Base-by-base conservation (phyloP, 2,329 filamentous ascomycete species). In the Sporothrix luriei region DNA sequence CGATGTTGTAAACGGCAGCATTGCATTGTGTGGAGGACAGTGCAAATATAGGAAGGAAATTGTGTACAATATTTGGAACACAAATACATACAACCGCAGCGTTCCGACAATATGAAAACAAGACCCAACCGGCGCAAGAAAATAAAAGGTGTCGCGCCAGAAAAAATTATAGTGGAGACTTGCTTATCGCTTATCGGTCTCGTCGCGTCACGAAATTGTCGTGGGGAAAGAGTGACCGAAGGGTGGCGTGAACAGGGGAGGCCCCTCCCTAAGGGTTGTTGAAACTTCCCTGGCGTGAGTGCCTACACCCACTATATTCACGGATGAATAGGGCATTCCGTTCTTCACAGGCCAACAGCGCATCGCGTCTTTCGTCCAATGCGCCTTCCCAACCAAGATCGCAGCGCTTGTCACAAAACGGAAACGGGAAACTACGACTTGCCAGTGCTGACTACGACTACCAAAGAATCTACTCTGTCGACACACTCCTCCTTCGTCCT, bases 171-270 rank as follows among this genome's bases (percentile, higher is more conserved):
- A 62, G 68, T 70, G 64, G 68, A 24, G 10, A n/a, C 16, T 48
- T 24, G 10, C 57, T 67, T 70, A 70, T 70, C 68, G 54, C 54
- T 70, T 70, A 70, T 70, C 68, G 64, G 1, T 16, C 43, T 19
- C 38, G 33, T 46, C 62, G 68, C 49, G 68, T 69, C 40, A 43
- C 57, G 62, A 59, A 55, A 24, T 3, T 40, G 57, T 33, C 54
- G 43, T 59, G 66, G 43, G 66, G 66, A 68, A 68, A 38, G 52
- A 24, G 43, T 52, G 38, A 49, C 66, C 24, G 43, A 26, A 11
- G 40, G 13, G 19, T 49, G 21, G 51, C 51, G n/a, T 21, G 33
- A 38, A 46, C 49, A 55, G 49, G 49, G 62, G 26, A 10, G 38
- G 10, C 38, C 38, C 57, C 38, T 46, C 38, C 21, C 33, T 14